Base-by-base conservation (phyloP, 345 rosid genomes). In the Eucalyptus cladocalyx region DNA sequence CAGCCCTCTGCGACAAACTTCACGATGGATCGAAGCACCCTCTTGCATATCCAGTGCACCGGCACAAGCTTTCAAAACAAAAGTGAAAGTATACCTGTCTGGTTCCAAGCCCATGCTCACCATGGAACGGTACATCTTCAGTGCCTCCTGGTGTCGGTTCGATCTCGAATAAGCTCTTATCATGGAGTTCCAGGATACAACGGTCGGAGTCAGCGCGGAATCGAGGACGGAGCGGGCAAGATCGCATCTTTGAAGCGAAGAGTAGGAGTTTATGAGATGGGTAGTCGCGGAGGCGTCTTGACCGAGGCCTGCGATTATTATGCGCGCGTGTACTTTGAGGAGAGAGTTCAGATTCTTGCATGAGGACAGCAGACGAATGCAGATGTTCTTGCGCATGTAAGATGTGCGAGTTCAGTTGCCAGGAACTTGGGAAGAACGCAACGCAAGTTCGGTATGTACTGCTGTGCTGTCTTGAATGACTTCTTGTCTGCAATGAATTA, bases 1-100 rank as follows among this genome's bases (percentile, higher is more conserved):
- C 42, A 95, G 86, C 69, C 93, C 95, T 92, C 91, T 92, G 10
- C 89, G 87, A 1, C 86, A 47, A 53, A 95, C 88, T 65, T 91
- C 89, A 48, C 87, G 85, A 81, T 94, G 95, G 50, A 95, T 88
- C 69, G 91, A 88, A 86, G 94, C n/a, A 49, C 97, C 96, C 89
- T 92, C 93, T 88, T 93, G 62, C 80, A 93, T 90, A 86, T 93
- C 91, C 86, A 87, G 47, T 45, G 92, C 86, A 47, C 94, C 95
- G 9, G 93, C 58, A 72, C 93, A 95, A 72, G 96, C 96, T 60
- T 94, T 95, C 93, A 95, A 94, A 89, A 91, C 96, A 90, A 94
- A 95, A 72, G 94, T 92, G 90, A 94, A 92, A 88, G 95, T 95
- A 90, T 91, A 93, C 86, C 93, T 93, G 86, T 95, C 95, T 16